These are phyloP conservation scores for Trichoderma sp. DNA, from an alignment of 2,329 filamentous ascomycete species.

Conservation along the genomic window DNA sequence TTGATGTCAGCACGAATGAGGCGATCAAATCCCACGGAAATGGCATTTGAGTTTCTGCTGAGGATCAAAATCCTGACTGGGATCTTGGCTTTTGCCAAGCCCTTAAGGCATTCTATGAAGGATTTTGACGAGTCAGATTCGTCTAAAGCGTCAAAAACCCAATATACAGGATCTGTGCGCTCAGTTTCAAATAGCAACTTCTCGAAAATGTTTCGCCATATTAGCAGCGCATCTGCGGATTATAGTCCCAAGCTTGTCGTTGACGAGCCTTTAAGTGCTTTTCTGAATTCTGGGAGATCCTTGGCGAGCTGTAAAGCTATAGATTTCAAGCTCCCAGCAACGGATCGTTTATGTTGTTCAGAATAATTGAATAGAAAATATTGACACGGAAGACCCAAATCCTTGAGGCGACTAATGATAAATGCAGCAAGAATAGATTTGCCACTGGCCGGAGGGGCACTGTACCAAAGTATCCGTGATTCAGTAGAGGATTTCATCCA, in stretches of 20 bases:
- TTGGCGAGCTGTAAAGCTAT: not conserved
- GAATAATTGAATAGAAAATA: conserved; percentile 3
- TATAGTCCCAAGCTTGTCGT: not conserved
- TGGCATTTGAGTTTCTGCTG: not conserved
- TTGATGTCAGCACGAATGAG: not conserved
- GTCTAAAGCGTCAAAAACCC: not conserved
- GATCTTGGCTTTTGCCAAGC: not conserved
- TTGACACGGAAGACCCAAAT: not conserved
- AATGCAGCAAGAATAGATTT: not conserved
- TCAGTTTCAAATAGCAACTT: not conserved
- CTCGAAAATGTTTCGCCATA: not conserved
- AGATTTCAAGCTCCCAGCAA: not conserved
- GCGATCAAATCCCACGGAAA: not conserved
- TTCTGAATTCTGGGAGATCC: not conserved
- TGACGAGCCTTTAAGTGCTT: not conserved
- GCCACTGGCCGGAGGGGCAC: not conserved
- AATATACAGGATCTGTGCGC: not conserved
- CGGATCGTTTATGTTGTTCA: not conserved
- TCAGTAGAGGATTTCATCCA: not conserved
- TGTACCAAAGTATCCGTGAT: not conserved
- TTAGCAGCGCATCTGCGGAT: not conserved
- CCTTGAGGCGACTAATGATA: not conserved
- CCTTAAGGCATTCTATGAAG: not conserved
- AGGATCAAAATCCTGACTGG: not conserved
- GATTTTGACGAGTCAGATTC: not conserved